Evolutionary conservation across 768 basidiomycete species (phyloP), one percentile per base, ranked within the genome.

Genomic region (Roridomyces roridus): DNA sequence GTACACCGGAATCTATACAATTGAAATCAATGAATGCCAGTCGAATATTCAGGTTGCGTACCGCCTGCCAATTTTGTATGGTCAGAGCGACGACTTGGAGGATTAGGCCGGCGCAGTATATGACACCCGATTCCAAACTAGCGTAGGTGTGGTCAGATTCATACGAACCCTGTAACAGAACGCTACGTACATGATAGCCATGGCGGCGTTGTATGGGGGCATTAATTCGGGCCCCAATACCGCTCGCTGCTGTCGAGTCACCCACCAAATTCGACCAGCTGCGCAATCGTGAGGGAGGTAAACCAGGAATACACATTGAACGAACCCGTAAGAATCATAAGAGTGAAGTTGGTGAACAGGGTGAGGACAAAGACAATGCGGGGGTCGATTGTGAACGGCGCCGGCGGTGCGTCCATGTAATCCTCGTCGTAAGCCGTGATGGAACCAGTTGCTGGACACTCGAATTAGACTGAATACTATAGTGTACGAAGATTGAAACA

Each of bases 381-480:
- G 17, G 50, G 39, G 34, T 59, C 51, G 20, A 59, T n/a, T n/a
- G n/a, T n/a, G n/a, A n/a, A 29, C 43, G 51, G 29, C 23, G 23
- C 15, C 31, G 46, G 18, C 40, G 34, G 9, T 25, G 36, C 14
- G 14, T 41, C 10, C 9, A 17, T 35, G 20, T 36, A 47, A 42
- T 59, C 57, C 34, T 59, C 20, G 51, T 59, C 57, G 57, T 59
- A 59, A 11, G 57, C 41, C n/a, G 57, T 59, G 15, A 59, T 41
- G 39, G 41, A 53, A 10, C 57, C 51, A 6, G 57, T 58, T 21
- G 39, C 57, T 58, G 46, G 2, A 29, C 14, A 14, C 28, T 25
- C 15, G 15, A 17, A 1, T 15, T 26, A 21, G 8, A 15, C 4
- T 9, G 8, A 20, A 28, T 2, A 10, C 3, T 15, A 12, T n/a